Percentiles rank a stretch among this genome's conserved stretches.
Conservation (phyloP, 129 eudicot genomes). For the Chrysanthemum lavandulifolium region DNA sequence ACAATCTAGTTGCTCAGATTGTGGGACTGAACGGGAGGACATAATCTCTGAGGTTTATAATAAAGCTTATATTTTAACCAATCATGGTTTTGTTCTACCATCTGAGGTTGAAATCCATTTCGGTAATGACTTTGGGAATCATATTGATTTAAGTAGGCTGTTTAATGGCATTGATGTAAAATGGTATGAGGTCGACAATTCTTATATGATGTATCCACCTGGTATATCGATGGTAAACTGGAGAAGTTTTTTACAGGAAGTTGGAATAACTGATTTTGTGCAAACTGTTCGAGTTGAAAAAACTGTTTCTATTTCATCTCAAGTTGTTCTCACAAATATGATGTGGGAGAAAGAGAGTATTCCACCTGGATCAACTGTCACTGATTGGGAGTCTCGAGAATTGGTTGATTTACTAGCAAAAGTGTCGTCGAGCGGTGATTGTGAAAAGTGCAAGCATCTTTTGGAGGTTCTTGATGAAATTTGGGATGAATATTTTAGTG, state of each 20-base stretch:
- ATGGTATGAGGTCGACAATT: constrained; percentile 67
- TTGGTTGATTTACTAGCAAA: constrained; percentile 46
- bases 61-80: constrained; percentile 66
- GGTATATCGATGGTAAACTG: constrained; percentile 51
- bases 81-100: constrained; percentile 60
- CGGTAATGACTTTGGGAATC: constrained; percentile 56
- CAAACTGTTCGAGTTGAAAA: constrained; percentile 55
- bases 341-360: constrained; percentile 36
- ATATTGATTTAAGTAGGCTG: constrained; percentile 47
- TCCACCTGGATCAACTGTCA: constrained; percentile 37
- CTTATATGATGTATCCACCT: constrained; percentile 55
- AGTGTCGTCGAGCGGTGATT: constrained; percentile 43
- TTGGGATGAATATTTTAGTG: constrained; percentile 71
- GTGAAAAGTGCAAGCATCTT: constrained; percentile 48
- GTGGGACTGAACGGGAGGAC: constrained; percentile 52
- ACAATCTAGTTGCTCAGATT: constrained; percentile 60
- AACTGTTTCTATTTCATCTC: constrained; percentile 35
- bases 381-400: constrained; percentile 83
- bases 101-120: constrained; percentile 70
- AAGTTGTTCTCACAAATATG: constrained; percentile 29
- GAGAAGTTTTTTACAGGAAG: constrained; percentile 65
- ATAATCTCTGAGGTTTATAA: constrained; percentile 57
- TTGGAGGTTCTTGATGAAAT: constrained; percentile 67
- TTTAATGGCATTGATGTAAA: constrained; percentile 48
- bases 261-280: constrained; percentile 79